Evolutionary conservation across 2,329 filamentous ascomycete genomes (phyloP), one percentile per base, ranked within the genome.

Genomic region (Knoxdaviesia capensis): DNA sequence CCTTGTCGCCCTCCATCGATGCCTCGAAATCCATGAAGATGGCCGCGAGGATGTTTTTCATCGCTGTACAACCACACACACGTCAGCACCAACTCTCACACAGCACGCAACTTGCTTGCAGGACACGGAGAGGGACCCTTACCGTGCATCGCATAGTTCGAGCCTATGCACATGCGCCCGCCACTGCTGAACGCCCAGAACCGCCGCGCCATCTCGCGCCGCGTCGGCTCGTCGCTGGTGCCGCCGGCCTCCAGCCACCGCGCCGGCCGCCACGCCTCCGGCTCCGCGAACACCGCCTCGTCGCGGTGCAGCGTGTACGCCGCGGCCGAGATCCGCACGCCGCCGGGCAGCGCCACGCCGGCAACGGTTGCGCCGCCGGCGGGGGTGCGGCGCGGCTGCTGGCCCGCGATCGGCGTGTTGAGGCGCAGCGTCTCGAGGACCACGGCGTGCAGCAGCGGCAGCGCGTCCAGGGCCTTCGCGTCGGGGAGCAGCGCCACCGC

Each of bases 151-250:
- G 79, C 78, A 47, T 83, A 71, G 49, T 83, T 77, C 5, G 74
- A 70, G 0, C 78, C 79, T 5, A 84, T 61, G 48, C 79, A 84
- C 56, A 78, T 77, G 29, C 77, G 62, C 0, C 77, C 73, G 0
- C 79, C 79, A 11, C 71, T 77, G 1, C 77, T 74, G 53, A 83
- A 83, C 0, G 77, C 75, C 62, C 75, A 74, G 48, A 77, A 80
- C 10, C 70, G 69, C 3, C 68, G 62, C 41, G 69, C 66, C 51
- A 67, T 62, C 35, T 60, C 59, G 35, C 47, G 58, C 32, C 38
- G 58, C 43, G 54, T 52, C 40, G 62, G 54, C 28, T 59, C 56
- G 39, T 53, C 42, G 57, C 51, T 63, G n/a, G n/a, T n/a, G n/a
- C n/a, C n/a, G 55, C 56, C n/a, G 50, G 60, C 43, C 48, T 49